Evolutionary conservation across 108 stramenopile genomes (phyloP).

Genomic region (Pseudonitzschia multistriata): DNA sequence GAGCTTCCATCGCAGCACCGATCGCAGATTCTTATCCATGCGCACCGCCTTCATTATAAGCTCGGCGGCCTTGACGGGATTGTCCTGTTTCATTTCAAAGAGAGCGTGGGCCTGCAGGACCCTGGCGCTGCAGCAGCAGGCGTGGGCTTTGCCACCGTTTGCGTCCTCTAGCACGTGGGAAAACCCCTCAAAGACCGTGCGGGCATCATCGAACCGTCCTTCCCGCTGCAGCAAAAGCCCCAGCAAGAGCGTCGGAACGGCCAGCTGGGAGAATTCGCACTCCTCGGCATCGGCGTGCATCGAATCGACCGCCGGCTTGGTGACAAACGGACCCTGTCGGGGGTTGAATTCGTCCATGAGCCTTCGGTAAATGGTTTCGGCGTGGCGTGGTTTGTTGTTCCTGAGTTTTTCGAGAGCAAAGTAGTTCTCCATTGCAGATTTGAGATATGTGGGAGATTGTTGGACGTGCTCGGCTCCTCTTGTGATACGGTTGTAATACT

Average conservation of each 20-base stretch:
- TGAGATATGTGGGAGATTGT: slow-evolving; percentile 1
- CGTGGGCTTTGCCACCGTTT: slow-evolving; percentile 5
- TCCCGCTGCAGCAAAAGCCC: slow-evolving; percentile 65
- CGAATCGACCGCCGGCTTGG: too few relatives aligned
- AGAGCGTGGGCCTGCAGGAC: slow-evolving; percentile 74
- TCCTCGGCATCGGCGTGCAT: slow-evolving; percentile 25
- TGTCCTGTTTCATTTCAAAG: slow-evolving; percentile 82
- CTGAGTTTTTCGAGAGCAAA: slow-evolving; percentile 65
- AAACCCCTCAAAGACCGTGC: slow-evolving; percentile 57
- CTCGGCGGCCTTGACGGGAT: slow-evolving; percentile 47
- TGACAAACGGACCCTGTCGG: background rate
- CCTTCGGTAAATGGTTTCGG: slow-evolving; percentile 64
- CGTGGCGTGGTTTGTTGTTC: slow-evolving; percentile 47
- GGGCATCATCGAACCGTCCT: slow-evolving; percentile 49
- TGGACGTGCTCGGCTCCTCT: slow-evolving; percentile 10
- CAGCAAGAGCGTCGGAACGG: slow-evolving; percentile 67
- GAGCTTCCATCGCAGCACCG: slow-evolving; percentile 69
- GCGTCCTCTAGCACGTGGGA: background rate
- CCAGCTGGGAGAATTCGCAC: slow-evolving; percentile 66
- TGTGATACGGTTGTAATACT: slow-evolving; percentile 8
- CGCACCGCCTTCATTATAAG: slow-evolving; percentile 50
- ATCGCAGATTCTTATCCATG: slow-evolving; percentile 50
- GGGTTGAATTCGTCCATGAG: slow-evolving; percentile 51
- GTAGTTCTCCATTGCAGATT: slow-evolving; percentile 72
- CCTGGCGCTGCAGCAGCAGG: slow-evolving; percentile 62